A percentile compares a stretch with the other conserved stretches of the same genome.
These are phyloP conservation scores for Marchantia paleacea DNA, from an alignment of 225 moss, liverwort and hornwort species.

Conservation along the genomic window DNA sequence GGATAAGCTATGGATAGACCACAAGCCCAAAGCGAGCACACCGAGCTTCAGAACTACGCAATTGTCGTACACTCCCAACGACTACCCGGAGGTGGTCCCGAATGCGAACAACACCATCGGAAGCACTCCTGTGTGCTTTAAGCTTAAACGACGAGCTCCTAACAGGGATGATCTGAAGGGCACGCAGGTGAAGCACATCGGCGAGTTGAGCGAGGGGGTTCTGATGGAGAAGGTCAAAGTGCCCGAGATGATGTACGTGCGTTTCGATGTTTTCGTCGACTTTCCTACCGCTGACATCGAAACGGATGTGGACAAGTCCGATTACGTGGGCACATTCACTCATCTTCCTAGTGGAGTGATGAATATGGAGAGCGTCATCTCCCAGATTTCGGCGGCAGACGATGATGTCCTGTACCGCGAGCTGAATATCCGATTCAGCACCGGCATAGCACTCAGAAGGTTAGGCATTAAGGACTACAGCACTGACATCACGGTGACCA, in stretches of 20 bases:
- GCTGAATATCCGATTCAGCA: neutral
- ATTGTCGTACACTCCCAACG: neutral
- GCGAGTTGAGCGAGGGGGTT: constrained; percentile 32
- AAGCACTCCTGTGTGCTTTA: neutral
- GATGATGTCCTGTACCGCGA: too few species aligned
- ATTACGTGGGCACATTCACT: neutral
- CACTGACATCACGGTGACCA: neutral
- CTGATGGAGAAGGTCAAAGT: constrained; percentile 35
- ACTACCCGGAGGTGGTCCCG: neutral
- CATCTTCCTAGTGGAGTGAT: neutral
- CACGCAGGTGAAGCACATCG: constrained; percentile 10
- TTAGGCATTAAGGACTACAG: neutral
- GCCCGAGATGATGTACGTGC: constrained; percentile 21
- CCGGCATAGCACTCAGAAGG: neutral
- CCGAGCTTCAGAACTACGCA: too few species aligned
- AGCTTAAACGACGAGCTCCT: constrained; percentile 10
- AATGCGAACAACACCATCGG: neutral
- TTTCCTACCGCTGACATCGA: constrained; percentile 30
- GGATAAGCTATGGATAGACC: constrained; percentile 34
- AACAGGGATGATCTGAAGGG: constrained; percentile 13
- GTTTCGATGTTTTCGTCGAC: constrained; percentile 47
- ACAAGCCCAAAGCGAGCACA: constrained; percentile 2
- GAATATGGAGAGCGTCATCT: neutral
- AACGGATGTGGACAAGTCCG: neutral
- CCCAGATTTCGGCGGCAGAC: neutral